Percentiles rank a stretch among this genome's conserved stretches.
These are phyloP conservation scores for Cydonia oblonga DNA, from an alignment of 331 rosid genomes.

Conservation along the genomic window DNA sequence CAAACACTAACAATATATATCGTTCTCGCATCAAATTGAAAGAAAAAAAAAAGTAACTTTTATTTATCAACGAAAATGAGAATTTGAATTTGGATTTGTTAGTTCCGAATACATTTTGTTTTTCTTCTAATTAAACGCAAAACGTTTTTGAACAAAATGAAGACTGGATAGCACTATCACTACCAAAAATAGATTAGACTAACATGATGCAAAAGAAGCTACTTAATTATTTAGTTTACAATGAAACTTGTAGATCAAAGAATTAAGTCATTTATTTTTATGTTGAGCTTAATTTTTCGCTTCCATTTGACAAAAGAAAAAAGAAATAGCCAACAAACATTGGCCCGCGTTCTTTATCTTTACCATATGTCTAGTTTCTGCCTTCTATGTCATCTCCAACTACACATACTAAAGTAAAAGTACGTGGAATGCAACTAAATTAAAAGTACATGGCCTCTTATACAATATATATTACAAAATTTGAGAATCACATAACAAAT, in stretches of 20 bases:
- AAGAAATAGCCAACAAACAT: not conserved
- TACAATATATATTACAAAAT: rapidly evolving
- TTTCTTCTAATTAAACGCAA: too few relatives aligned
- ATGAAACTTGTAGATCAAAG: not conserved
- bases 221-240: too few relatives aligned
- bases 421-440: not conserved
- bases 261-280: too few relatives aligned
- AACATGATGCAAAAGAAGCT: not conserved
- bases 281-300: not conserved
- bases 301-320: too few relatives aligned
- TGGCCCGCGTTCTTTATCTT: not conserved
- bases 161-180: not conserved
- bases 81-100: too few relatives aligned
- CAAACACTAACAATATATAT: not conserved
- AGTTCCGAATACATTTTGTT: too few relatives aligned
- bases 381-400: slow-evolving; percentile 20
- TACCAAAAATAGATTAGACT: not conserved
- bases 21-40: not conserved
- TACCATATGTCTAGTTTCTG: not conserved
- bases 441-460: too few relatives aligned
- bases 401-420: not conserved
- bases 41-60: too few relatives aligned
- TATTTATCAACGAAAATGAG: not conserved
- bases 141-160: too few relatives aligned
- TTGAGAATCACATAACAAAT: not conserved